Percentiles rank a stretch among this genome's conserved stretches.
Conservation (phyloP, 495 filamentous ascomycete genomes). For the Penicillium arizonense region DNA sequence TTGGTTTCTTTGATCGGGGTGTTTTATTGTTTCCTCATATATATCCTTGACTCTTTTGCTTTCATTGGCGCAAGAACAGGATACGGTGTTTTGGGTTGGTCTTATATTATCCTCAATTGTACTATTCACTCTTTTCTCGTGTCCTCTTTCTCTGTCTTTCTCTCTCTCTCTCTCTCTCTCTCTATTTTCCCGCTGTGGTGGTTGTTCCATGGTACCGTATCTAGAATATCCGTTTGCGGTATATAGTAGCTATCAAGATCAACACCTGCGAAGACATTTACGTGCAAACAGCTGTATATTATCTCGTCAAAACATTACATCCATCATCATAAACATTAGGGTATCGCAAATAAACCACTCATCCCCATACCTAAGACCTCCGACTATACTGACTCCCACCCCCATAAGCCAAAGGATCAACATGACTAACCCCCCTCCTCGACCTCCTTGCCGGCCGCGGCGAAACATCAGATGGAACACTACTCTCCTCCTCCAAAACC, state of each 20-base stretch:
- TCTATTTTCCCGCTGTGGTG: not conserved
- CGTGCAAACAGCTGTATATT: too few relatives aligned
- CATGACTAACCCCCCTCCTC: conserved; percentile 20
- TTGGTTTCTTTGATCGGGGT: not conserved
- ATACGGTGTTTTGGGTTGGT: conserved; percentile 9
- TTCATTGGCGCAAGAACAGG: conserved; percentile 14
- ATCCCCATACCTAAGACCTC: not conserved
- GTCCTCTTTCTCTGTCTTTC: not conserved
- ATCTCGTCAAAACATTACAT: too few relatives aligned
- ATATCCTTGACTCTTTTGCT: conserved; percentile 14
- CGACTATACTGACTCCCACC: conserved; percentile 27
- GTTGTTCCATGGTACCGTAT: too few relatives aligned
- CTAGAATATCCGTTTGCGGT: too few relatives aligned
- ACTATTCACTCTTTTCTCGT: conserved; percentile 4
- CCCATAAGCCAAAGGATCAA: conserved; percentile 29
- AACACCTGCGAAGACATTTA: too few relatives aligned
- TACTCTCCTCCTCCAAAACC: conserved; percentile 34
- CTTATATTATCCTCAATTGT: not conserved
- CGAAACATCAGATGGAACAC: conserved; percentile 12
- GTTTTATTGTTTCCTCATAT: conserved; percentile 3
- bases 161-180: not conserved
- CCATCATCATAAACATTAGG: not conserved
- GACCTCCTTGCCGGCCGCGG: conserved; percentile 16
- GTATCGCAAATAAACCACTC: not conserved
- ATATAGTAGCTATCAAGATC: too few relatives aligned